These are phyloP conservation scores for Lactifluus echinatus DNA, from an alignment of 768 basidiomycete species.

Conservation along the genomic window DNA sequence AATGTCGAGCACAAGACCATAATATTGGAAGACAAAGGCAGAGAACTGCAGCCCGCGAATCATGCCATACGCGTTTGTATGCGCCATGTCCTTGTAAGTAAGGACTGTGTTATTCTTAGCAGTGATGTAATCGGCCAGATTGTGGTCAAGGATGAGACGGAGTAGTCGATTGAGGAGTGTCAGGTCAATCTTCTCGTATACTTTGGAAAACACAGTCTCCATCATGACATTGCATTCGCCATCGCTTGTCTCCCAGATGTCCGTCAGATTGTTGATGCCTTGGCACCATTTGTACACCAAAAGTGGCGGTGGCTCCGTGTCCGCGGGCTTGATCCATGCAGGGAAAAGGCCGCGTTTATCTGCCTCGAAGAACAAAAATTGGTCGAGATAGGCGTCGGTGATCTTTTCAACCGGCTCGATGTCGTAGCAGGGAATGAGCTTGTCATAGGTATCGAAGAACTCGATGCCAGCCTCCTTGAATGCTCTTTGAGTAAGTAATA, in stretches of 20 bases:
- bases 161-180: conserved; percentile 92
- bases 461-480: conserved; percentile 98
- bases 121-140: conserved; percentile 97
- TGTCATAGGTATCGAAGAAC: conserved; percentile 97
- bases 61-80: conserved; percentile 94
- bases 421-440: conserved; percentile 96
- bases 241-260: conserved; percentile 97
- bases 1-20: conserved; percentile 91
- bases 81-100: conserved; percentile 98
- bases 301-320: conserved; percentile 93
- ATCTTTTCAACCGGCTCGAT: conserved; percentile 99
- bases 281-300: conserved; percentile 99
- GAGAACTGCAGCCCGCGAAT: conserved; percentile 98
- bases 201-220: conserved; percentile 97
- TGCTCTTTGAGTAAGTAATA: conserved; percentile 92
- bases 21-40: conserved; percentile 98
- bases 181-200: conserved; percentile 98
- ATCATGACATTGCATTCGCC: conserved; percentile 98
- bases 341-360: conserved; percentile 98
- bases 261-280: conserved; percentile 97
- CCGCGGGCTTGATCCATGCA: conserved; percentile 96
- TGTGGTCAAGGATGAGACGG: conserved; percentile 95
- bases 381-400: conserved; percentile 96
- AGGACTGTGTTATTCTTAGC: conserved; percentile 96
- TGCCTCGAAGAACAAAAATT: conserved; percentile 98